Base-by-base conservation (phyloP, 1,139 yeast species). In the Kodamaea sp. region DNA sequence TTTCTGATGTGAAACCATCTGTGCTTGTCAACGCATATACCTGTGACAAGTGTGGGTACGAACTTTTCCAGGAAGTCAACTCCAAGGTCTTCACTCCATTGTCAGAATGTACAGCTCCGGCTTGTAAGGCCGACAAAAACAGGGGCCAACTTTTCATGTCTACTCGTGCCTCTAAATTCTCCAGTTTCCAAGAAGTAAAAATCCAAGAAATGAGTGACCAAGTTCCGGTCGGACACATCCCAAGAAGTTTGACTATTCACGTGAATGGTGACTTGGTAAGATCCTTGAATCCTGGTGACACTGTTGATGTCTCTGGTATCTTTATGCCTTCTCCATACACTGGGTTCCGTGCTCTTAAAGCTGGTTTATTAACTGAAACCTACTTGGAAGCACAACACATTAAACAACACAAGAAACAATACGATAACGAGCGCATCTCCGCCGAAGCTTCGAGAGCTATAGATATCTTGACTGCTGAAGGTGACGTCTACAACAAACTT, bases 151-250 rank as follows among this genome's bases (percentile, higher is more conserved):
- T 94, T 38, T 88, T 85, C 60, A 86, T 90, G 81, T 80, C 95
- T 30, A 89, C 97, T 5, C 76, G 99, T 51, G 98, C 98, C 1
- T 89, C 97, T 21, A 92, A 92, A 63, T 94, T 94, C 55, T 73
- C 85, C 37, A 87, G 96, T 4, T 94, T 90, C 70, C 99, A 94
- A 64, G 98, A 94, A 53, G 94, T 90, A 35, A 83, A 87, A 53
- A 75, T 94, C 43, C 99, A 94, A 65, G 99, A 94, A 63, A 66
- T 92, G 59, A 88, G 98, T 10, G 83, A 83, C 45, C 98, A 92
- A 63, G 98, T 94, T 8, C 98, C 99, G 0, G 94, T 90, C 15
- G 98, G 98, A 30, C 97, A 92, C 59, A 92, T 94, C 46, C 99
- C 99, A 28, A 77, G 98, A 53, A 68, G 89, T 25, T 68, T 94